Evolutionary conservation across 306 rosid species (phyloP).

Genomic region (Malus fusca): DNA sequence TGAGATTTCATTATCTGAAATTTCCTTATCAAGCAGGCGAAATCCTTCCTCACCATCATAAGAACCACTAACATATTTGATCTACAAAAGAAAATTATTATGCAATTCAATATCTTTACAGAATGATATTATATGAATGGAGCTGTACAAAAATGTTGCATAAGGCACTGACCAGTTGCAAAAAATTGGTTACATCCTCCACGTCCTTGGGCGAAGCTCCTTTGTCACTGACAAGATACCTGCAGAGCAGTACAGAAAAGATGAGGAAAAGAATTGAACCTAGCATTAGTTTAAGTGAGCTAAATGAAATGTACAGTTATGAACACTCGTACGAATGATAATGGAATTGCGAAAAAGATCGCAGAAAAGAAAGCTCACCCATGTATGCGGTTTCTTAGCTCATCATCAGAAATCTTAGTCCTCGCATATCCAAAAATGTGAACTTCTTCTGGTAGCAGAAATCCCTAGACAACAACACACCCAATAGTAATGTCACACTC

Average conservation of each 20-base stretch:
- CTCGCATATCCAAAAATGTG: conserved; percentile 96
- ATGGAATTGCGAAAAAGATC: neutral
- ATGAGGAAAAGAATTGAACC: neutral
- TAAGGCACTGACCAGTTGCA: conserved; percentile 65
- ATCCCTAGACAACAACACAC: conserved; percentile 46
- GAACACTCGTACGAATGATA: neutral
- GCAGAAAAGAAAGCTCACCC: conserved; percentile 42
- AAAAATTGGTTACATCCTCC: conserved; percentile 50
- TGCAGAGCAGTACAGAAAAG: conserved; percentile 23
- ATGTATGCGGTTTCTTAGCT: conserved; percentile 66
- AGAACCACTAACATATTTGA: conserved; percentile 82
- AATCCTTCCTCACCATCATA: conserved; percentile 79
- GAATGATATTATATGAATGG: neutral
- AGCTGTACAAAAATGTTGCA: conserved; percentile 7
- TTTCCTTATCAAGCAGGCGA: conserved; percentile 69
- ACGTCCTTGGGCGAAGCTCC: conserved; percentile 39
- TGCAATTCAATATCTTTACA: neutral
- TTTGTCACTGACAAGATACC: conserved; percentile 60
- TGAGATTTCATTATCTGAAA: conserved; percentile 52
- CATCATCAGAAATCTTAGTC: conserved; percentile 71
- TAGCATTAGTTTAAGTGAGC: neutral
- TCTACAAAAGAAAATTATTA: conserved; percentile 33
- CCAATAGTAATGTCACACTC: neutral
- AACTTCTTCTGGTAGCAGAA: conserved; percentile 65
- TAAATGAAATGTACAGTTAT: neutral